phyloP scores from a whole-genome alignment of 768 basidiomycete genomes.

The Phylloporus sp. region DNA sequence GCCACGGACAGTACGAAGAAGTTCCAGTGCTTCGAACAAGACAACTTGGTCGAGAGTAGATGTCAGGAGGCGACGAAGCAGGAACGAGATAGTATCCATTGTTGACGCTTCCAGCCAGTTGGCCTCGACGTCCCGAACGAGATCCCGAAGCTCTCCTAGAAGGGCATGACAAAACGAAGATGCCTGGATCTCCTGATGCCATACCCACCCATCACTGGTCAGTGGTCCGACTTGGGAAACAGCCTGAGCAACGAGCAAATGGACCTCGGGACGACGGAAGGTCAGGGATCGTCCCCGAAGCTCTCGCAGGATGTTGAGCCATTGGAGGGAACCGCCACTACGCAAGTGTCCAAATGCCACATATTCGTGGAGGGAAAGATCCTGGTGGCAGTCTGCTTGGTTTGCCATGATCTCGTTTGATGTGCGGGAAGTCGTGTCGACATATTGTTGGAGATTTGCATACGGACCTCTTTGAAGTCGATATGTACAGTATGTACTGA shows the following conservation, averaged over 20 bases:
- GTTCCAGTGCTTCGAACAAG: conserved; percentile 9
- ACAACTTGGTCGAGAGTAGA: conserved; percentile 14
- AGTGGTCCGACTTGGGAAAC: conserved; percentile 40
- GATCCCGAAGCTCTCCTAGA: conserved; percentile 31
- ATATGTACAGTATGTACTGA: conserved; percentile 31
- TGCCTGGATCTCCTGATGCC: conserved; percentile 38
- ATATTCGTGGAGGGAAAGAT: conserved; percentile 43
- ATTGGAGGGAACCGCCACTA: conserved; percentile 42
- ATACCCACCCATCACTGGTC: conserved; percentile 21
- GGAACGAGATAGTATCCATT: conserved; percentile 31
- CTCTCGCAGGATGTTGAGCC: conserved; percentile 48
- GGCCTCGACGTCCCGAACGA: conserved; percentile 32
- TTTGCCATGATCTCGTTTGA: conserved; percentile 41
- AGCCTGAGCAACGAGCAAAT: conserved; percentile 42
- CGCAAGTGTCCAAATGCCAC: conserved; percentile 44
- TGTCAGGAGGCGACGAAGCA: conserved; percentile 37
- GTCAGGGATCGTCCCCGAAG: conserved; percentile 36
- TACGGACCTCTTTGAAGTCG: conserved; percentile 33
- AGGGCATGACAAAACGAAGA: conserved; percentile 34
- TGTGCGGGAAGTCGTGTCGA: conserved; percentile 36
- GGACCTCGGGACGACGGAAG: conserved; percentile 38
- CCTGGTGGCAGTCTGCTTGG: conserved; percentile 38
- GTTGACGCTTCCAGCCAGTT: conserved; percentile 41
- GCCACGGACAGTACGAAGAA: conserved; percentile 32
- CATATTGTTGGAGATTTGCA: conserved; percentile 33